phyloP scores from a whole-genome alignment of 2,329 filamentous ascomycete species.

The Alternaria longipes region DNA sequence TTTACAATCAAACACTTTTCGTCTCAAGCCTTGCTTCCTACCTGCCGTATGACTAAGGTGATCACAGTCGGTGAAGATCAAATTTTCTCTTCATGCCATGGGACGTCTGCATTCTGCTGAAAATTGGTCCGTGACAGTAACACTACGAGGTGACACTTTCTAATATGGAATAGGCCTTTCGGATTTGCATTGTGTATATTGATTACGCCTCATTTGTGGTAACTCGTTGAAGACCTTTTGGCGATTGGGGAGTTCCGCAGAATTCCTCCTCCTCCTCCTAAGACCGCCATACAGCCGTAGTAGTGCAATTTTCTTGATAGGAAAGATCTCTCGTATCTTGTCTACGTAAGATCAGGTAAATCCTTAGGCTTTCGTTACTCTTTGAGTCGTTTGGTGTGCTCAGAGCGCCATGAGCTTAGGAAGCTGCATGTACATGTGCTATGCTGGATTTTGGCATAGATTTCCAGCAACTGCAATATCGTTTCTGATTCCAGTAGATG shows the following conservation, averaged over 20 bases:
- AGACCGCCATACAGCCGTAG: background rate
- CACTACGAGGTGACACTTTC: too few relatives aligned
- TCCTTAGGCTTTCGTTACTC: background rate
- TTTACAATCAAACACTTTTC: background rate
- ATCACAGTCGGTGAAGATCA: background rate
- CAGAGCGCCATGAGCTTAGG: too few relatives aligned
- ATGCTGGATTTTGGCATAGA: background rate
- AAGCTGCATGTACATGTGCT: background rate
- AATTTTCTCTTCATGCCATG: background rate
- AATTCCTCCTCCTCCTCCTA: background rate
- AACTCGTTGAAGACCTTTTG: background rate
- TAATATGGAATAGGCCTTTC: background rate
- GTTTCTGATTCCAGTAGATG: background rate
- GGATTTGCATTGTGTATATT: background rate
- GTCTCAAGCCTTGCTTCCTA: background rate
- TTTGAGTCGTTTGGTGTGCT: background rate
- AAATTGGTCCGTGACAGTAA: background rate
- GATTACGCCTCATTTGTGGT: background rate
- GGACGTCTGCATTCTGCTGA: background rate
- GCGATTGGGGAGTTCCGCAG: background rate
- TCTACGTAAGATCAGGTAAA: background rate
- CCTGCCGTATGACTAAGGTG: background rate
- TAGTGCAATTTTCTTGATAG: background rate
- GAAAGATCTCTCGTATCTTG: background rate
- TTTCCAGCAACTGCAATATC: background rate